Evolutionary conservation across 768 basidiomycete genomes (phyloP).

Genomic region (Kwoniella pini): DNA sequence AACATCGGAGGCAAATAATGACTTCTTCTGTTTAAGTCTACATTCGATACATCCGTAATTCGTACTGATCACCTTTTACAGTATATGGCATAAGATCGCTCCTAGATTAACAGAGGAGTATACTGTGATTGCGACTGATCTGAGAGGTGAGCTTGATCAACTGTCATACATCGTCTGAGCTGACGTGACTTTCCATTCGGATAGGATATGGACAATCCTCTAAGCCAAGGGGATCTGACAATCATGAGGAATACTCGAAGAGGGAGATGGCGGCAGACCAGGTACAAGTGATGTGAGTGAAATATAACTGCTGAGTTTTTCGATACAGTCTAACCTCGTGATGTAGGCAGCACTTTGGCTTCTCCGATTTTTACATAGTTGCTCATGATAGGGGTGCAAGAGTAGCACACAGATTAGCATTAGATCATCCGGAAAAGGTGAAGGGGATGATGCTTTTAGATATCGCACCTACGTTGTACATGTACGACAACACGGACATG

Average conservation of each 20-base stretch:
- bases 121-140: conserved; percentile 40
- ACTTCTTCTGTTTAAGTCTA: not conserved
- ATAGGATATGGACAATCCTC: conserved; percentile 45
- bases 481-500: conserved; percentile 41
- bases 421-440: conserved; percentile 44
- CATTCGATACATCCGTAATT: not conserved
- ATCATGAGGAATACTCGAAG: conserved; percentile 50
- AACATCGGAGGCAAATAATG: not conserved
- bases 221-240: conserved; percentile 36
- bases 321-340: no score
- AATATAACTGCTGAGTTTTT: no score
- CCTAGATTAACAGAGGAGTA: conserved; percentile 28
- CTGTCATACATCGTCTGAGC: not conserved
- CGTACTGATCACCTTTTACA: not conserved
- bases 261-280: conserved; percentile 51
- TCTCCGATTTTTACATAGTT: conserved; percentile 36
- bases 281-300: conserved; percentile 46
- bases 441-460: conserved; percentile 46
- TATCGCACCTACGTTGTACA: conserved; percentile 50
- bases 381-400: conserved; percentile 52
- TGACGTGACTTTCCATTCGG: not conserved
- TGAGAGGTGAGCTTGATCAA: conserved; percentile 33
- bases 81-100: conserved; percentile 44
- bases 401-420: conserved; percentile 49
- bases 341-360: conserved; percentile 39